A percentile compares a stretch with the other conserved stretches of the same genome.
phyloP scores from a whole-genome alignment of 495 filamentous ascomycete species.

The Aspergillus sparsus region DNA sequence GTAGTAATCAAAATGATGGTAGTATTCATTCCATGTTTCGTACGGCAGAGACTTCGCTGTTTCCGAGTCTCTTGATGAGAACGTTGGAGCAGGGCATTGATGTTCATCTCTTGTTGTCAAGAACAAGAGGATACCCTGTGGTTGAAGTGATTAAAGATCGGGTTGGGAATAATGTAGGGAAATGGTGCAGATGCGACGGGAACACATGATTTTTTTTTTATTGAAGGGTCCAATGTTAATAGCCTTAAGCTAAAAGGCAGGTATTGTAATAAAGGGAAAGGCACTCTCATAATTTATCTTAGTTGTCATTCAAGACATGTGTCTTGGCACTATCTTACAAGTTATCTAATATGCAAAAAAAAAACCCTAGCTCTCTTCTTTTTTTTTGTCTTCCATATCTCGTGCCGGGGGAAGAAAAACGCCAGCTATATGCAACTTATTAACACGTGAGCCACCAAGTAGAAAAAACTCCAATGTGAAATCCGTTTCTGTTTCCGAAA shows the following conservation, averaged over 20 bases:
- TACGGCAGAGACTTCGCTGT: conserved; percentile 22
- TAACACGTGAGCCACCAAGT: conserved; percentile 17
- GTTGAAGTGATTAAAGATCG: conserved; percentile 50
- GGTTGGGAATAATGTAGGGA: conserved; percentile 36
- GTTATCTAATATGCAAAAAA: conserved; percentile 6
- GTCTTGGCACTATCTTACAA: conserved; percentile 11
- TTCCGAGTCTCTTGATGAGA: conserved; percentile 42
- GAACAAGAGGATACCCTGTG: conserved; percentile 25
- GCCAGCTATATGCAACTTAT: conserved; percentile 17
- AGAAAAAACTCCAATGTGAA: conserved; percentile 37
- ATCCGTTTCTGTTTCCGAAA: conserved; percentile 17
- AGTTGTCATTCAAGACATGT: conserved; percentile 2
- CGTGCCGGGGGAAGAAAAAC: conserved; percentile 7
- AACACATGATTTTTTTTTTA: background rate
- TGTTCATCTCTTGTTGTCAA: conserved; percentile 44
- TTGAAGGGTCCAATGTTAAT: too few species aligned
- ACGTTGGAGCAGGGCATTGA: conserved; percentile 47
- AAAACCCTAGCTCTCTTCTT: background rate
- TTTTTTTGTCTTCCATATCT: conserved; percentile 3
- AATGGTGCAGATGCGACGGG: conserved; percentile 40
- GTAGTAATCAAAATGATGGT: conserved; percentile 19
- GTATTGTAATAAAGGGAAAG: background rate
- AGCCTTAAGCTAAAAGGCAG: background rate
- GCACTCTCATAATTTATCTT: background rate
- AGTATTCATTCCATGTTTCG: conserved; percentile 41